Evolutionary conservation across 805 yeast species (phyloP), one percentile per base, ranked within the genome.

Genomic region (Cyberlindnera suaveolens): DNA sequence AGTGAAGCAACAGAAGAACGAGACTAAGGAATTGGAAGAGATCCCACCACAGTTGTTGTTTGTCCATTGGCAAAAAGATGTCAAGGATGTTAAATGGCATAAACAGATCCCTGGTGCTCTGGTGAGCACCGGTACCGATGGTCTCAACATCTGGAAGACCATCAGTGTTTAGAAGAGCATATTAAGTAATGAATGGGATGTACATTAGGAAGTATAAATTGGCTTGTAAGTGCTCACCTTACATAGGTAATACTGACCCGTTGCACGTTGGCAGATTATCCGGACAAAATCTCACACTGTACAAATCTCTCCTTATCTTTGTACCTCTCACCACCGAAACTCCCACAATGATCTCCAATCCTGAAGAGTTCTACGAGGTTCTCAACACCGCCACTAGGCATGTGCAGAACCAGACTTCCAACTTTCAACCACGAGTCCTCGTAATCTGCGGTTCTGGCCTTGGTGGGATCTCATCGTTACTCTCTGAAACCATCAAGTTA

Each of bases 41-140:
- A 86, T 91, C 50, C 99, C 99, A 15, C 93, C 98, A 18, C 99
- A 93, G 66, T 73, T 93, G 57, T 70, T 93, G 62, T 93, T 93
- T 68, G 96, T 91, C 36, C 99, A 93, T 64, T 93, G 98, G 98
- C 99, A 93, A 70, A 81, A 82, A 56, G 95, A 93, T 58, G 97
- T 91, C 42, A 93, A 93, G 70, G 99, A 93, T 63, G 96, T 91
- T 39, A 85, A 95, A 67, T 93, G 99, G 99, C 96, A 91, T 66
- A 80, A 72, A 58, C 98, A 93, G 70, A 86, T 93, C 43, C 99
- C 99, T 3, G 99, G 99, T 38, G 82, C 95, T 52, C 74, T 93
- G 59, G 88, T 89, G 15, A 82, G 95, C 56, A 91, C 98, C 2
- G 99, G 99, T 52, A 82, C 91, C 31, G 97, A 91, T 58, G 99